phyloP scores from a whole-genome alignment of 75 land plant genomes.

The Sequoiadendron giganteum region DNA sequence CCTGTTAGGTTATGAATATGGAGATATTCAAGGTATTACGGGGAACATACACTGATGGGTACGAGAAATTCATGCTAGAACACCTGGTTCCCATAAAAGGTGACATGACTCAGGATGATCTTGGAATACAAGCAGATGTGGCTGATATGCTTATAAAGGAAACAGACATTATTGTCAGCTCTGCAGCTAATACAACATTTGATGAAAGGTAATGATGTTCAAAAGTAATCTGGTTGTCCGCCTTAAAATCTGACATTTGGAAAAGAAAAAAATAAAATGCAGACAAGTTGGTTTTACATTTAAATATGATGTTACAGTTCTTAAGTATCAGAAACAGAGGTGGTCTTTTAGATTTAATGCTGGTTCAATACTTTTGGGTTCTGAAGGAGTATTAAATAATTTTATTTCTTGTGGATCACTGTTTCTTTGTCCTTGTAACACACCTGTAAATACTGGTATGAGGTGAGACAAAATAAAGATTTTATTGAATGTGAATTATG shows the following conservation, averaged over 20 bases:
- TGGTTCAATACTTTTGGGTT: too few species aligned
- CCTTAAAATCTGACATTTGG: neutral
- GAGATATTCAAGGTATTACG: slow-evolving; percentile 25
- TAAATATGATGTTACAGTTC: neutral
- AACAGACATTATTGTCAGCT: slow-evolving; percentile 37
- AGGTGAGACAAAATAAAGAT: too few species aligned
- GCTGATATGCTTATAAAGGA: slow-evolving; percentile 2
- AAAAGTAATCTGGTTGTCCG: neutral
- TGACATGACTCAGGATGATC: slow-evolving; percentile 18
- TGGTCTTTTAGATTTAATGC: neutral
- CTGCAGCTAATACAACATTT: slow-evolving; percentile 45
- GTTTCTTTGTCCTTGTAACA: too few species aligned
- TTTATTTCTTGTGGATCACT: neutral
- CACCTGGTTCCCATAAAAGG: slow-evolving; percentile 34
- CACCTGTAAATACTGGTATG: too few species aligned
- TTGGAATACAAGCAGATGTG: slow-evolving; percentile 23
- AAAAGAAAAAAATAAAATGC: neutral
- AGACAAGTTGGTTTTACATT: neutral
- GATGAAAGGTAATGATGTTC: slow-evolving; percentile 30
- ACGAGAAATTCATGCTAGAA: slow-evolving; percentile 17
- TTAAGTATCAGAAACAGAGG: neutral
- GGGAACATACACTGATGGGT: slow-evolving; percentile 16
- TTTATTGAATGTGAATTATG: neutral
- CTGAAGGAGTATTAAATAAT: too few species aligned
- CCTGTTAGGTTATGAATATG: slow-evolving; percentile 20